Conservation (phyloP, 352 stramenopile species). For the Phytophthora capsici region DNA sequence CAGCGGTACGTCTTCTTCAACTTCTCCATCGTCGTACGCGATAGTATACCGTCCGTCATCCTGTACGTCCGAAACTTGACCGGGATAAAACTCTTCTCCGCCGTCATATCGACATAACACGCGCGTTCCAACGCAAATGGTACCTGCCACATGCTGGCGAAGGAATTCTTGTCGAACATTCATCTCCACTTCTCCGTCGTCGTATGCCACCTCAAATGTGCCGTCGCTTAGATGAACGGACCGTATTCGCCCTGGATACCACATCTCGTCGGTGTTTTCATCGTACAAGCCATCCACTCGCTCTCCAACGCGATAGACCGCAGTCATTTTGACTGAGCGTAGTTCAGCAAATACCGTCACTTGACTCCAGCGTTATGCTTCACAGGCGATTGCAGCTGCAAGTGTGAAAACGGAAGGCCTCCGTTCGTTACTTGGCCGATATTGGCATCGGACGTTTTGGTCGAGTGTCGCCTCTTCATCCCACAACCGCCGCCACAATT, state of each 20-base stretch:
- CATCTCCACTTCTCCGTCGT: constrained; percentile 74
- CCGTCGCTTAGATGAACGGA: constrained; percentile 33
- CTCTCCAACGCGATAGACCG: constrained; percentile 48
- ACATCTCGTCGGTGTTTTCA: constrained; percentile 79
- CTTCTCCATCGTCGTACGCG: constrained; percentile 83
- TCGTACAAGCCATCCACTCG: constrained; percentile 86
- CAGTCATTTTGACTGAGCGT: constrained; percentile 14
- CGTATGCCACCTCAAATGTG: constrained; percentile 72
- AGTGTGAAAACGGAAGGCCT: constrained; percentile 17
- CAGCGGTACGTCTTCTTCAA: constrained; percentile 62
- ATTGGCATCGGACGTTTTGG: constrained; percentile 28
- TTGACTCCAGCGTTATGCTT: constrained; percentile 4
- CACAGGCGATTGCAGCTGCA: constrained; percentile 15
- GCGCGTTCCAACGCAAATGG: constrained; percentile 75
- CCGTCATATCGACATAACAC: constrained; percentile 73
- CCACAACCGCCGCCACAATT: constrained; percentile 20
- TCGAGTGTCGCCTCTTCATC: constrained; percentile 23
- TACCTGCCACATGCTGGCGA: constrained; percentile 61
- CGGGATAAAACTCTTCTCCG: constrained; percentile 75
- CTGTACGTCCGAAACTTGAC: constrained; percentile 63
- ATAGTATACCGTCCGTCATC: constrained; percentile 74
- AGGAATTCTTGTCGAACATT: constrained; percentile 50
- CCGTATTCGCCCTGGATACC: constrained; percentile 70
- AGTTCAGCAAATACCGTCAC: neutral
- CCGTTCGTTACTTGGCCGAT: constrained; percentile 37